These are phyloP conservation scores for Hemileia vastatrix DNA, from an alignment of 1,284 basidiomycete species.

Conservation along the genomic window DNA sequence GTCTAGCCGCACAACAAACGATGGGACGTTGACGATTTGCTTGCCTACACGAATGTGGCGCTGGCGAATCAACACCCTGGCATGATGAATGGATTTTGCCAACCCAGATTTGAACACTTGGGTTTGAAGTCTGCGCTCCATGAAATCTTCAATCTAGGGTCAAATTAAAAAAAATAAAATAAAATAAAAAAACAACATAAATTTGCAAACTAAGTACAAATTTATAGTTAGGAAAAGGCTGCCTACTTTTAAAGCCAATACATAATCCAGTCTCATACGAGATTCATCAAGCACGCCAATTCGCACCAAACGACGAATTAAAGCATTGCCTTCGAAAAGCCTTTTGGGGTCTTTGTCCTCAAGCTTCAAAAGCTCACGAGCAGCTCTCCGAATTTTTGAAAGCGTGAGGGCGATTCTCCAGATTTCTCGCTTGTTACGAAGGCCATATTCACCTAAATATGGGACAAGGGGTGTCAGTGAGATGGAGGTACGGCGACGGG, in stretches of 20 bases:
- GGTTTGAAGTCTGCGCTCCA: slow-evolving; percentile 97
- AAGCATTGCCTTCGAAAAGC: slow-evolving; percentile 98
- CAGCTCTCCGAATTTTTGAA: slow-evolving; percentile 99
- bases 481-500: slow-evolving; percentile 12
- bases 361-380: slow-evolving; percentile 99
- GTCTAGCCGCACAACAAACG: slow-evolving; percentile 76
- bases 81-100: slow-evolving; percentile 98
- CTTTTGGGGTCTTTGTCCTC: slow-evolving; percentile 99
- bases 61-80: slow-evolving; percentile 94
- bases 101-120: slow-evolving; percentile 98
- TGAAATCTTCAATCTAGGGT: slow-evolving; percentile 98
- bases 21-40: slow-evolving; percentile 98
- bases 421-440: slow-evolving; percentile 99
- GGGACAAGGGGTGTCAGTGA: neutral
- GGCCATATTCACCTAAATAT: slow-evolving; percentile 91
- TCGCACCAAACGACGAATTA: slow-evolving; percentile 96
- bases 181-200: neutral
- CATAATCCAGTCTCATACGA: slow-evolving; percentile 58
- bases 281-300: slow-evolving; percentile 99
- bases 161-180: slow-evolving; percentile 82
- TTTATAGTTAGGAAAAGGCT: neutral
- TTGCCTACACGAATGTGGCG: slow-evolving; percentile 97
- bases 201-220: neutral
- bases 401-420: slow-evolving; percentile 98
- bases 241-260: slow-evolving; percentile 20